phyloP scores from a whole-genome alignment of 495 filamentous ascomycete species.

The Podospora pseudopauciseta region DNA sequence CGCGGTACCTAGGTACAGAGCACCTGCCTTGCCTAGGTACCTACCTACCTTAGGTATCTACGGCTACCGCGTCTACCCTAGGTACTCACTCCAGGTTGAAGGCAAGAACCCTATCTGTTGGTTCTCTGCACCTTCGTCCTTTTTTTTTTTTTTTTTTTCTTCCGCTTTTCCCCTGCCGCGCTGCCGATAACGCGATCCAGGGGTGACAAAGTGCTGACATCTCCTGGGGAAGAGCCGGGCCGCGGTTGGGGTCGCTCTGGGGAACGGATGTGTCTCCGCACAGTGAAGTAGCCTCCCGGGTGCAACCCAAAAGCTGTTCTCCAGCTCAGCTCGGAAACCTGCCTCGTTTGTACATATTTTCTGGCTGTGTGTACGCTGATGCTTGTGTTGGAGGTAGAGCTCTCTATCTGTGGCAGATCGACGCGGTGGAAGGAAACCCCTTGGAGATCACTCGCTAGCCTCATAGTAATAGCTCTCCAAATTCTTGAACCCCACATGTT shows the following conservation, averaged over 20 bases:
- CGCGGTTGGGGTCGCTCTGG: background rate
- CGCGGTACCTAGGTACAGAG: too few relatives aligned
- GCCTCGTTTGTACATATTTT: background rate
- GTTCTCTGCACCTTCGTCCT: background rate
- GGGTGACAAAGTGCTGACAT: constrained; percentile 6
- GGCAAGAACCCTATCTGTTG: background rate
- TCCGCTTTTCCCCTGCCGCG: background rate
- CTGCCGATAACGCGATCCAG: constrained; percentile 1
- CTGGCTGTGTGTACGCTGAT: background rate
- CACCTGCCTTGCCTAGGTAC: background rate
- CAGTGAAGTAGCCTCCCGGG: constrained; percentile 17
- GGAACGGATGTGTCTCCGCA: constrained; percentile 20
- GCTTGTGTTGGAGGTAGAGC: constrained; percentile 7
- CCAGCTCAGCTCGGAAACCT: background rate
- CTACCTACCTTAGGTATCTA: background rate
- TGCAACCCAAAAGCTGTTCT: constrained; percentile 16
- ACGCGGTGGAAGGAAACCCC: constrained; percentile 5
- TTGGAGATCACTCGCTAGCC: background rate
- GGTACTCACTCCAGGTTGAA: too few relatives aligned
- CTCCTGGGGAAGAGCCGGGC: constrained; percentile 1
- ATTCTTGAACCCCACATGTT: constrained; percentile 24
- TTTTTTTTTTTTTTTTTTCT: too few relatives aligned
- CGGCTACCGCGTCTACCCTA: background rate
- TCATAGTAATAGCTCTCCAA: constrained; percentile 18
- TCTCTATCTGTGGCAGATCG: constrained; percentile 18